Percentiles rank a stretch among this genome's conserved stretches.
These are phyloP conservation scores for Hypocreales sp. DNA, from an alignment of 2,329 filamentous ascomycete species.

Conservation along the genomic window DNA sequence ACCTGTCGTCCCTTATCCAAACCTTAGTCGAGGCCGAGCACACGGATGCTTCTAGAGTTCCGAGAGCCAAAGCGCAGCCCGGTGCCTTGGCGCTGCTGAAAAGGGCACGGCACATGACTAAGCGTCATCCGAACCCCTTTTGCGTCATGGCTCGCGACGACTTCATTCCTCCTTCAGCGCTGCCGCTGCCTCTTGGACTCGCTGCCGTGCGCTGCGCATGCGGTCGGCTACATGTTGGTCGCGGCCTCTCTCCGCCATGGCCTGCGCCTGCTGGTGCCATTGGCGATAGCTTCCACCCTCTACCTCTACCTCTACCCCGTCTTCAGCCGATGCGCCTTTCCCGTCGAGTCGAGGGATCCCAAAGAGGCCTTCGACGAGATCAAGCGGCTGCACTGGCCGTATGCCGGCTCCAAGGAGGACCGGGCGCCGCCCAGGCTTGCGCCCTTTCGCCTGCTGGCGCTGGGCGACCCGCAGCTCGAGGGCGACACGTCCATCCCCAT, in stretches of 20 bases:
- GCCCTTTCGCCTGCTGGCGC: conserved; percentile 72
- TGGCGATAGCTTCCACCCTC: conserved; percentile 53
- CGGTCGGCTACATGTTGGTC: conserved; percentile 32
- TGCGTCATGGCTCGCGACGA: too few species aligned
- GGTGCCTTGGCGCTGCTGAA: too few species aligned
- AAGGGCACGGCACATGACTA: too few species aligned
- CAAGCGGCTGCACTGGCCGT: conserved; percentile 26
- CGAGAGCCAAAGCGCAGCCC: neutral
- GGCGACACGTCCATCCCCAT: conserved; percentile 72
- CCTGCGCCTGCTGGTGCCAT: conserved; percentile 36
- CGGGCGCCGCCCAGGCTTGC: conserved; percentile 26
- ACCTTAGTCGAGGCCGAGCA: neutral
- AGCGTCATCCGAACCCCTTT: too few species aligned
- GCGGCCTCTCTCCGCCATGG: conserved; percentile 39
- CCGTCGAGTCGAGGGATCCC: conserved; percentile 27
- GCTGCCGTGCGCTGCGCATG: conserved; percentile 13
- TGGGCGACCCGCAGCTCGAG: conserved; percentile 88
- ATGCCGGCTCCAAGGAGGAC: conserved; percentile 8
- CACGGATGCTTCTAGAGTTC: neutral
- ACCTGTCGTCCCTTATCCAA: neutral
- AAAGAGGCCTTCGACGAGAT: conserved; percentile 18
- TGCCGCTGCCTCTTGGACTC: too few species aligned
- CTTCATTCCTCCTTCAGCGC: too few species aligned
- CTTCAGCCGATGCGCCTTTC: conserved; percentile 70
- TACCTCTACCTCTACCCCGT: conserved; percentile 84